These are phyloP conservation scores for Capsicum rhomboideum DNA, from an alignment of 257 asterid genomes.

Conservation along the genomic window DNA sequence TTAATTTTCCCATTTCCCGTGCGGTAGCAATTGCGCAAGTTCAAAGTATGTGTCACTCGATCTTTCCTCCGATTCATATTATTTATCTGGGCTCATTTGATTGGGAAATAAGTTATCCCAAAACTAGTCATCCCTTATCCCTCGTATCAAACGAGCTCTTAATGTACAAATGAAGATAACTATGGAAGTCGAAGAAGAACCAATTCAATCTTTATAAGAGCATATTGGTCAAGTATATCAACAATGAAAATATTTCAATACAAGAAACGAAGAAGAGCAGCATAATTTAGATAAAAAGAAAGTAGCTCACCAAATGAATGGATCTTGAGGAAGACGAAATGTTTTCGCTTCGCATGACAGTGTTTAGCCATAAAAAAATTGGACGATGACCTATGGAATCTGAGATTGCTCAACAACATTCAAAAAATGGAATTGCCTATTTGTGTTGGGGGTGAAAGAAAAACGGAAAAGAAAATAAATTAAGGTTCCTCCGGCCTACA, in stretches of 20 bases:
- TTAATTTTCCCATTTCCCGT: too few species aligned
- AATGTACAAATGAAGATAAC: too few species aligned
- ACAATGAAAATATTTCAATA: background rate
- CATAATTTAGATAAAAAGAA: background rate
- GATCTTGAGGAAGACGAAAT: background rate
- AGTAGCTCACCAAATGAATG: background rate
- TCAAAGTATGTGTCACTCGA: too few species aligned
- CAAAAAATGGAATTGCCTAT: background rate
- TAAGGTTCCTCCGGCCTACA: background rate
- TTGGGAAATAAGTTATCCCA: too few species aligned
- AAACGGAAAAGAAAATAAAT: background rate
- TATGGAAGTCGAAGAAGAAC: too few species aligned
- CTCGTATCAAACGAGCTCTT: too few species aligned
- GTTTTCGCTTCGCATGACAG: background rate
- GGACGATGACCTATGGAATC: background rate
- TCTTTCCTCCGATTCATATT: too few species aligned
- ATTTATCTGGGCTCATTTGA: too few species aligned
- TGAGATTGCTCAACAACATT: background rate
- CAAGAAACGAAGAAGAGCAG: background rate
- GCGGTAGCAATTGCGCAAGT: too few species aligned
- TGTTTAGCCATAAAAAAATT: background rate
- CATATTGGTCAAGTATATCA: background rate
- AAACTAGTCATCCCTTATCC: too few species aligned
- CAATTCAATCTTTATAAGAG: background rate
- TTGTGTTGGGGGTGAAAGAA: background rate